These are phyloP conservation scores for Dalbergia cochinchinensis DNA, from an alignment of 306 rosid genomes.

Conservation along the genomic window DNA sequence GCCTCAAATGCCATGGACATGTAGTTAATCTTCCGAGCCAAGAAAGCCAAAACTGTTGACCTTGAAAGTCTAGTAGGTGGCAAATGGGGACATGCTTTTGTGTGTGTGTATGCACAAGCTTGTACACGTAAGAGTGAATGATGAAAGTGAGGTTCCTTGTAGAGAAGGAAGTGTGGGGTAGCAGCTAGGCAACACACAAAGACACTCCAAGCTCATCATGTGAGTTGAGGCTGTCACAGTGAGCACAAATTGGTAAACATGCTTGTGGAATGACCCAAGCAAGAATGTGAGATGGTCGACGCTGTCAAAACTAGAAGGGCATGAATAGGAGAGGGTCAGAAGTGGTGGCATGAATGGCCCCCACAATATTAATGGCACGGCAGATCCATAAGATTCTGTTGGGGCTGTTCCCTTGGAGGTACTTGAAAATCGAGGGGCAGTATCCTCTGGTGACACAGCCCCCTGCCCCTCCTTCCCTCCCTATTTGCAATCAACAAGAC, in stretches of 20 bases:
- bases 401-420: slow-evolving; percentile 75
- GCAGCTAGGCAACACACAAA: background rate
- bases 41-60: slow-evolving; percentile 47
- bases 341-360: slow-evolving; percentile 55
- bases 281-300: slow-evolving; percentile 39
- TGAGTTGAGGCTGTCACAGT: slow-evolving; percentile 54
- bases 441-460: slow-evolving; percentile 23
- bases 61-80: slow-evolving; percentile 43
- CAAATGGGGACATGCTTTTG: slow-evolving; percentile 38
- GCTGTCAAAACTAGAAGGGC: slow-evolving; percentile 42
- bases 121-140: slow-evolving; percentile 30
- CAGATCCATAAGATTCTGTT: slow-evolving; percentile 71
- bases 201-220: slow-evolving; percentile 38
- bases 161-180: background rate
- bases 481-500: slow-evolving; percentile 41
- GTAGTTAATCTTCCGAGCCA: slow-evolving; percentile 52
- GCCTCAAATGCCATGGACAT: slow-evolving; percentile 16
- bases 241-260: slow-evolving; percentile 53
- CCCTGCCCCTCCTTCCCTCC: background rate
- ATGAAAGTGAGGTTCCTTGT: slow-evolving; percentile 41
- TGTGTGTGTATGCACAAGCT: slow-evolving; percentile 24
- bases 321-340: slow-evolving; percentile 47
- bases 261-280: slow-evolving; percentile 61
- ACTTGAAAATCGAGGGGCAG: slow-evolving; percentile 45
- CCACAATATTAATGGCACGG: slow-evolving; percentile 62